A percentile compares a stretch with the other conserved stretches of the same genome.
Conservation (phyloP, 805 yeast genomes). For the Candida koratica region DNA sequence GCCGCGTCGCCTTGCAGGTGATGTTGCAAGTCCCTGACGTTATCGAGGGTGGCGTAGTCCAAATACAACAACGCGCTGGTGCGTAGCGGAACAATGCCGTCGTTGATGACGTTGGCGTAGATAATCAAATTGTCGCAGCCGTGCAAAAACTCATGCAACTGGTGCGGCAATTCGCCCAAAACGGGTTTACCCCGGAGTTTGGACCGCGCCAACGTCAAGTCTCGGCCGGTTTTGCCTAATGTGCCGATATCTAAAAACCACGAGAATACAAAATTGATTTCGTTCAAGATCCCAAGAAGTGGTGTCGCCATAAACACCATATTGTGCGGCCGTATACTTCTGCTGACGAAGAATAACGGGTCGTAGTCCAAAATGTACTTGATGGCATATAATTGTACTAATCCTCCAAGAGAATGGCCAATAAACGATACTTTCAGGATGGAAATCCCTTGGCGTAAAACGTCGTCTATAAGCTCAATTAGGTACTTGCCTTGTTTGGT, state of each 20-base stretch:
- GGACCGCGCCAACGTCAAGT: slow-evolving; percentile 38
- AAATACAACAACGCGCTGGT: slow-evolving; percentile 40
- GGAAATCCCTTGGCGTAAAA: slow-evolving; percentile 14
- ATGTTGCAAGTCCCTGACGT: slow-evolving; percentile 27
- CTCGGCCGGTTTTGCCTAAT: slow-evolving; percentile 44
- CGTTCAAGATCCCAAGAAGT: slow-evolving; percentile 39
- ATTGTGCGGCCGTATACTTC: slow-evolving; percentile 28
- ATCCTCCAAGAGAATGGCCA: slow-evolving; percentile 45
- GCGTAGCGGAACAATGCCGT: slow-evolving; percentile 44
- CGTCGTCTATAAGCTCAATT: slow-evolving; percentile 23
- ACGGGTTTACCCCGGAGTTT: slow-evolving; percentile 27
- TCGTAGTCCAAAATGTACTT: slow-evolving; percentile 30
- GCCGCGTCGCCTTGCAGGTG: slow-evolving; percentile 13
- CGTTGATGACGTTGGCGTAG: slow-evolving; percentile 44
- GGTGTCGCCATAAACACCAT: slow-evolving; percentile 42
- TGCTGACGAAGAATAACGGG: slow-evolving; percentile 24
- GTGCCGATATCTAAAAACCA: slow-evolving; percentile 45
- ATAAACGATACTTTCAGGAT: slow-evolving; percentile 35
- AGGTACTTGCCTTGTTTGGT: slow-evolving; percentile 27
- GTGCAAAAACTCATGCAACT: slow-evolving; percentile 28
- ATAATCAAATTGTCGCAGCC: slow-evolving; percentile 32
- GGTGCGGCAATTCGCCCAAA: slow-evolving; percentile 39
- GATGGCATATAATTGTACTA: slow-evolving; percentile 40
- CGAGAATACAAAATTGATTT: slow-evolving; percentile 34
- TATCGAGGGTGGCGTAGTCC: slow-evolving; percentile 42